These are phyloP conservation scores for Paraconiothyrium brasiliense DNA, from an alignment of 2,329 filamentous ascomycete species.

Conservation along the genomic window DNA sequence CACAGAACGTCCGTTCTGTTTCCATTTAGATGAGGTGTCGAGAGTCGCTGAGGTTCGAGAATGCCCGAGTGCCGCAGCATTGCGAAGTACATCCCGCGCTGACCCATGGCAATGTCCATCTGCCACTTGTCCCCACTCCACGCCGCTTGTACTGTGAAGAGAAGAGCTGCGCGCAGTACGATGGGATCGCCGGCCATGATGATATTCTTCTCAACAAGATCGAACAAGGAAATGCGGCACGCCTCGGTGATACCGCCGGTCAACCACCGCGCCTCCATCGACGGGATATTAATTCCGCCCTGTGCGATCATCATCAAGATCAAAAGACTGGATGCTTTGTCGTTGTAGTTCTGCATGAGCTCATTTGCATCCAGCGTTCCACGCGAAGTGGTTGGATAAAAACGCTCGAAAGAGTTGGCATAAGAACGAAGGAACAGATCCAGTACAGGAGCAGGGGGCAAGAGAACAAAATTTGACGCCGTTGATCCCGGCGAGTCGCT, in stretches of 20 bases:
- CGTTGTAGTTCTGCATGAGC: slow-evolving; percentile 69
- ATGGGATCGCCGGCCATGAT: slow-evolving; percentile 72
- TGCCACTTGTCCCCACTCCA: slow-evolving; percentile 83
- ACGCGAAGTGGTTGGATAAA: slow-evolving; percentile 69
- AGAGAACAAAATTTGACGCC: slow-evolving; percentile 69
- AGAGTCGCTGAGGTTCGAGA: slow-evolving; percentile 63
- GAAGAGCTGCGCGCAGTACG: slow-evolving; percentile 70
- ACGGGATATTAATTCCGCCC: slow-evolving; percentile 72
- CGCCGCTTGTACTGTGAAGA: slow-evolving; percentile 73
- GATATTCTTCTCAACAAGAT: slow-evolving; percentile 76
- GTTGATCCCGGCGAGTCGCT: slow-evolving; percentile 58
- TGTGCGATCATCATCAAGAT: slow-evolving; percentile 78
- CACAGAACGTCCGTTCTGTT: slow-evolving; percentile 62
- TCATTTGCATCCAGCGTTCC: slow-evolving; percentile 72
- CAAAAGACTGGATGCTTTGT: slow-evolving; percentile 71
- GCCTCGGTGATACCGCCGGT: slow-evolving; percentile 74
- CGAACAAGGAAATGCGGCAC: slow-evolving; percentile 76
- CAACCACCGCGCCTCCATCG: slow-evolving; percentile 70
- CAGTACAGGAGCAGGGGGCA: slow-evolving; percentile 72
- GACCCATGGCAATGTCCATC: slow-evolving; percentile 80
- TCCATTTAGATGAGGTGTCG: slow-evolving; percentile 57
- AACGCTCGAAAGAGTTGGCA: slow-evolving; percentile 71
- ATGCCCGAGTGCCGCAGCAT: slow-evolving; percentile 77
- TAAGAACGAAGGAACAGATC: slow-evolving; percentile 74
- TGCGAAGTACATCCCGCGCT: slow-evolving; percentile 76